These are phyloP conservation scores for Plantago lanceolata DNA, from an alignment of 305 asterid genomes.

Conservation along the genomic window DNA sequence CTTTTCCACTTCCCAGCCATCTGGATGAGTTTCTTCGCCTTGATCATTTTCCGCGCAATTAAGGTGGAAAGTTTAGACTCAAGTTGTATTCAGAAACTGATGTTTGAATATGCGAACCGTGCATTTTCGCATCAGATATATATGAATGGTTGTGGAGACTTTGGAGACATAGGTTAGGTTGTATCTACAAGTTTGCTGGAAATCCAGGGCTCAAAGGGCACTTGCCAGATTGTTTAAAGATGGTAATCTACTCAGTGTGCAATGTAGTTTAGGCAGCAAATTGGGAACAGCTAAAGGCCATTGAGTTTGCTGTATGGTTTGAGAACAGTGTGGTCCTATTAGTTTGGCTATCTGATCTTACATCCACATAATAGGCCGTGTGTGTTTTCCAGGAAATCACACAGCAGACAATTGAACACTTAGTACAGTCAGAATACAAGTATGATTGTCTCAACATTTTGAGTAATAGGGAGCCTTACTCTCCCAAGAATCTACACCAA, in stretches of 20 bases:
- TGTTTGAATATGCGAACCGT: neutral
- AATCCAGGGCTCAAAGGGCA: slow-evolving; percentile 26
- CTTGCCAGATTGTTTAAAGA: slow-evolving; percentile 12
- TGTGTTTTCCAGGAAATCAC: too few species aligned
- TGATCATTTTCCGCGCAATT: slow-evolving; percentile 17
- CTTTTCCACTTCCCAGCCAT: slow-evolving; percentile 24
- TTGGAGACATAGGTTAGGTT: slow-evolving; percentile 14
- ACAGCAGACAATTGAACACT: too few species aligned
- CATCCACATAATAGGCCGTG: too few species aligned
- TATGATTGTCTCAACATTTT: too few species aligned
- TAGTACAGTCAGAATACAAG: too few species aligned
- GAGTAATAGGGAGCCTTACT: too few species aligned
- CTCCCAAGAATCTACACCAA: too few species aligned
- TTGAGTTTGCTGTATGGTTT: slow-evolving; percentile 11
- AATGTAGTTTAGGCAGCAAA: slow-evolving; percentile 23
- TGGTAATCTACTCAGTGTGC: slow-evolving; percentile 18
- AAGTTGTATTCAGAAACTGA: neutral
- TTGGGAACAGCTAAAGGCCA: neutral
- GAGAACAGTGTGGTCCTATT: slow-evolving; percentile 19
- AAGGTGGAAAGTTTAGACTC: neutral
- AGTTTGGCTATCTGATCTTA: neutral
- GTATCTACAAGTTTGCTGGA: slow-evolving; percentile 5
- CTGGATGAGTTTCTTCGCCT: slow-evolving; percentile 24
- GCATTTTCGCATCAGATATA: neutral
- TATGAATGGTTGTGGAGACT: slow-evolving; percentile 17